A percentile compares a stretch with the other conserved stretches of the same genome.
Conservation (phyloP, 2,329 filamentous ascomycete genomes). For the Penicillium hesseltinei region DNA sequence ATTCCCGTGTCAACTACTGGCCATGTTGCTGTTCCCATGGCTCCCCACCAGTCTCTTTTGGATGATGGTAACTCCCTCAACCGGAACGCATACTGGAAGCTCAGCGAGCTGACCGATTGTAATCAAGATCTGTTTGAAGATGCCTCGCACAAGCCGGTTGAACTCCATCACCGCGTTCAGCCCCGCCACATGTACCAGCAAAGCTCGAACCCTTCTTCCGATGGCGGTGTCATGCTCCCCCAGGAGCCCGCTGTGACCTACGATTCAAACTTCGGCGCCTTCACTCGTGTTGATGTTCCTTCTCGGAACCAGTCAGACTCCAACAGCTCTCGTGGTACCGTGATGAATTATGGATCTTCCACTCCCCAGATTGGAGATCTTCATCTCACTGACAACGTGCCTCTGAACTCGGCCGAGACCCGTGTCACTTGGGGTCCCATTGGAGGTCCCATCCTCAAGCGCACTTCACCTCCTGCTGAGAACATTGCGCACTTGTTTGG, state of each 20-base stretch:
- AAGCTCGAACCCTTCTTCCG: not conserved
- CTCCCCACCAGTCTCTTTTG: not conserved
- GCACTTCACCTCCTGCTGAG: not conserved
- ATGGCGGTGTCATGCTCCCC: slow-evolving; percentile 1
- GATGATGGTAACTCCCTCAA: not conserved
- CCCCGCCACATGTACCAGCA: not conserved
- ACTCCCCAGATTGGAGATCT: not conserved
- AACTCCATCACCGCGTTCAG: not conserved
- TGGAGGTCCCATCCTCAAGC: slow-evolving; percentile 2
- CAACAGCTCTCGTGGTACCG: not conserved
- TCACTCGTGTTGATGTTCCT: not conserved
- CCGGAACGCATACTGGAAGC: not conserved
- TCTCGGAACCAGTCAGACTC: not conserved
- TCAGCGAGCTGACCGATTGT: not conserved
- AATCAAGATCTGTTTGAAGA: not conserved
- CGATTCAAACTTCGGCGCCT: not conserved
- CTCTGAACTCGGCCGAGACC: not conserved
- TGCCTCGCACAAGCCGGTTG: not conserved
- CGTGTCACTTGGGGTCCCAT: slow-evolving; percentile 2
- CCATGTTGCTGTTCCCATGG: not conserved
- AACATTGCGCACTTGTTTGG: not conserved
- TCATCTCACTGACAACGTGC: not conserved
- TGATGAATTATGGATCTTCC: not conserved
- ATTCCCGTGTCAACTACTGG: not conserved
- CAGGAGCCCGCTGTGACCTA: slow-evolving; percentile 16